Percentiles rank a stretch among this genome's conserved stretches.
Evolutionary conservation across 192 early-diverging fungal species (phyloP).

Genomic region (Coemansia sp.): DNA sequence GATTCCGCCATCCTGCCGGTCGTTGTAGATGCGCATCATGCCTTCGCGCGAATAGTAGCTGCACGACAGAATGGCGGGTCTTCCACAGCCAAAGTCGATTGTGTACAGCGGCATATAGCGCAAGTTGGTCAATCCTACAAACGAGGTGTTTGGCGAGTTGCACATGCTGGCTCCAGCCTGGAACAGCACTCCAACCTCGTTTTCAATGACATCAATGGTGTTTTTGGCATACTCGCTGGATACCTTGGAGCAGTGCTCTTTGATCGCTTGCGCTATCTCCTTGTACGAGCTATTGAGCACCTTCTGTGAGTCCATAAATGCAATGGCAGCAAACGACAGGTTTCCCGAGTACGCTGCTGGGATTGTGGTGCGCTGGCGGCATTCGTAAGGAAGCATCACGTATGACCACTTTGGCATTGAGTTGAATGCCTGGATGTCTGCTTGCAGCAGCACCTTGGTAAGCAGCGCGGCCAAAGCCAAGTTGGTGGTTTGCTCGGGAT

Average conservation of each 20-base stretch:
- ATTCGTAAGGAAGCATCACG: constrained; percentile 40
- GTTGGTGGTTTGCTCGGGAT: constrained; percentile 17
- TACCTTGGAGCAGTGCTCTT: constrained; percentile 14
- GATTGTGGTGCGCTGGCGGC: constrained; percentile 22
- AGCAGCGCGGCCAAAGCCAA: constrained; percentile 22
- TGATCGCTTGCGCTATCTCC: constrained; percentile 27
- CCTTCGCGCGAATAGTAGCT: constrained; percentile 36
- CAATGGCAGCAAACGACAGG: constrained; percentile 23
- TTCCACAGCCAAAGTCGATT: constrained; percentile 46
- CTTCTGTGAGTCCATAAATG: constrained; percentile 9
- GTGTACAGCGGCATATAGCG: constrained; percentile 33
- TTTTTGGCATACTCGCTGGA: constrained; percentile 36
- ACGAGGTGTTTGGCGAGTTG: constrained; percentile 32
- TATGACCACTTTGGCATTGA: constrained; percentile 19
- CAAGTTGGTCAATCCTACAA: constrained; percentile 30
- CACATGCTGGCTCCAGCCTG: constrained; percentile 22
- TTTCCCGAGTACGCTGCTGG: constrained; percentile 35
- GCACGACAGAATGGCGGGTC: constrained; percentile 25
- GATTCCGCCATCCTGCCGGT: constrained; percentile 42
- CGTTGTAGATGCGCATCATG: constrained; percentile 28
- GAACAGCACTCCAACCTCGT: constrained; percentile 35
- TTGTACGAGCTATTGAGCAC: constrained; percentile 16
- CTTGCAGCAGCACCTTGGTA: constrained; percentile 20
- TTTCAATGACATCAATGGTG: constrained; percentile 26
- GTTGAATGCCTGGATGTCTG: constrained; percentile 20